Evolutionary conservation across 1,284 basidiomycete species (phyloP).

Genomic region (Sphagnurus paluster): DNA sequence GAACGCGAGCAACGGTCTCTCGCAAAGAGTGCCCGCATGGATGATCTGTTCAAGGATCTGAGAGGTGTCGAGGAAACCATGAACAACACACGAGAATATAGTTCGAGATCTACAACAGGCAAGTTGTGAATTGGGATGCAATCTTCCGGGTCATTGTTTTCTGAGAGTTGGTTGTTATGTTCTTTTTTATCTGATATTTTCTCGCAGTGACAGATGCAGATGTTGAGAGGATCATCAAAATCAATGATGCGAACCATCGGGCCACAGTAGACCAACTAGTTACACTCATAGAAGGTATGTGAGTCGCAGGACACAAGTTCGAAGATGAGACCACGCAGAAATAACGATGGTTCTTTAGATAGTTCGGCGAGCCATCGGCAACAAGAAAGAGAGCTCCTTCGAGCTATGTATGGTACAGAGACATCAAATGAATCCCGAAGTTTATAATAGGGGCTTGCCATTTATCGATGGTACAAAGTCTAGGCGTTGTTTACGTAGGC

Average conservation of each 20-base stretch:
- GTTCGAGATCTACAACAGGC: neutral
- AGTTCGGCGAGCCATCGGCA: constrained; percentile 6
- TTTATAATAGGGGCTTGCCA: neutral
- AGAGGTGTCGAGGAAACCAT: constrained; percentile 8
- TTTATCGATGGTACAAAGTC: neutral
- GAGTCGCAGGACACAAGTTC: no score
- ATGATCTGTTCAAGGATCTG: constrained; percentile 13
- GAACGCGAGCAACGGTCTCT: constrained; percentile 14
- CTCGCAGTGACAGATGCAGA: constrained; percentile 6
- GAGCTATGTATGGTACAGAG: neutral
- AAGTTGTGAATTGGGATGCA: neutral
- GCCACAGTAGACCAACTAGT: constrained; percentile 11
- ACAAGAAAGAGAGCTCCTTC: constrained; percentile 1
- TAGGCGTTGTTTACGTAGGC: constrained; percentile 17
- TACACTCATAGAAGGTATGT: constrained; percentile 7
- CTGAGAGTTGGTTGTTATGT: neutral
- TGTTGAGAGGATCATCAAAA: constrained; percentile 7
- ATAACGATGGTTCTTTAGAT: constrained; percentile 6
- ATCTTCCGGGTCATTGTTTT: neutral
- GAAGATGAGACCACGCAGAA: no score
- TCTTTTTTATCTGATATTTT: neutral
- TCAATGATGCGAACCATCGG: constrained; percentile 11
- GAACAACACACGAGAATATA: constrained; percentile 4
- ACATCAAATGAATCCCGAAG: neutral
- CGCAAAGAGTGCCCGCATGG: constrained; percentile 9